Conservation (phyloP, 768 basidiomycete species). For the Mycena crocata region DNA sequence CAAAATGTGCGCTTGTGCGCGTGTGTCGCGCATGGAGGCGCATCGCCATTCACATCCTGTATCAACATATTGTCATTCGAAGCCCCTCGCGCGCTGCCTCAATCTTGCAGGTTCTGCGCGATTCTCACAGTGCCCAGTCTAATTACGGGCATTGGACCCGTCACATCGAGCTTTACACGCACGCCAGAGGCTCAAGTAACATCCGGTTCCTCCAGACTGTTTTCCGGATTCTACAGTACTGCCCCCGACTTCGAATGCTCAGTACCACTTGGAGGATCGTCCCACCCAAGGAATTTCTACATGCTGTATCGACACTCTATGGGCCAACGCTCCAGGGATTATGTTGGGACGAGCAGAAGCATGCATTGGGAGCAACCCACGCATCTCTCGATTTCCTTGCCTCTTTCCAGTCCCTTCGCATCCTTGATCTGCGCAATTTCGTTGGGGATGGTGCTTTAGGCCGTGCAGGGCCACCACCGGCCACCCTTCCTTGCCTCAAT, state of each 20-base stretch:
- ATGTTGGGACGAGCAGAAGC: slow-evolving; percentile 56
- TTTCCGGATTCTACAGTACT: slow-evolving; percentile 57
- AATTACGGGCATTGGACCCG: slow-evolving; percentile 60
- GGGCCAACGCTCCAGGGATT: slow-evolving; percentile 55
- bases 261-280: slow-evolving; percentile 59
- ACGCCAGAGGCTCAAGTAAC: slow-evolving; percentile 53
- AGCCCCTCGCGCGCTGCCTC: slow-evolving; percentile 55
- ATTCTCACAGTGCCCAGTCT: slow-evolving; percentile 24
- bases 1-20: slow-evolving; percentile 61
- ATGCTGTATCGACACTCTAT: slow-evolving; percentile 53
- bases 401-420: slow-evolving; percentile 54
- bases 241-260: slow-evolving; percentile 58
- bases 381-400: slow-evolving; percentile 52
- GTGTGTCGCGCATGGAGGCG: slow-evolving; percentile 61
- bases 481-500: slow-evolving; percentile 54
- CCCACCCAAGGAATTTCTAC: slow-evolving; percentile 57
- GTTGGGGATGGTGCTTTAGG: slow-evolving; percentile 39
- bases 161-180: slow-evolving; percentile 60
- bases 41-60: slow-evolving; percentile 56
- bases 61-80: slow-evolving; percentile 57
- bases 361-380: slow-evolving; percentile 36
- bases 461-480: slow-evolving; percentile 29
- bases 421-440: slow-evolving; percentile 60
- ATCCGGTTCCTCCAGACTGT: slow-evolving; percentile 54
- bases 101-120: slow-evolving; percentile 50